Percentiles rank a stretch among this genome's conserved stretches.
phyloP scores from a whole-genome alignment of 2,329 filamentous ascomycete genomes.

The Metarhizium rileyi region DNA sequence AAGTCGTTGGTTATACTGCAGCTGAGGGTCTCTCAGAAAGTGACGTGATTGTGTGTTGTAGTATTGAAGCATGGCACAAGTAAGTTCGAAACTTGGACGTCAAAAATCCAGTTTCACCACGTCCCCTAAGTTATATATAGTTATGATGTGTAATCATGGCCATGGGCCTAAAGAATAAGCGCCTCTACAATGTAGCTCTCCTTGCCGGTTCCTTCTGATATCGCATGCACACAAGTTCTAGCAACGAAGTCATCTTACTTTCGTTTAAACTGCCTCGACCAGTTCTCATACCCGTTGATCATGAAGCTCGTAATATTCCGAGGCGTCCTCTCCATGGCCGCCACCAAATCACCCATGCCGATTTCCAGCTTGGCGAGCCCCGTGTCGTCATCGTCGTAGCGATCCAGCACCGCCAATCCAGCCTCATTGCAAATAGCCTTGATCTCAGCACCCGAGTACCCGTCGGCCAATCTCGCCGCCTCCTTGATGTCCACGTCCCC shows the following conservation, averaged over 20 bases:
- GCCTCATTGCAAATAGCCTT: conserved; percentile 40
- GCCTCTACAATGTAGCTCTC: too few relatives aligned
- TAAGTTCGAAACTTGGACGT: too few relatives aligned
- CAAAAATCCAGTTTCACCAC: too few relatives aligned
- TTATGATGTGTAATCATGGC: too few relatives aligned
- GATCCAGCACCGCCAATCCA: conserved; percentile 32
- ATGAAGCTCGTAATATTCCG: conserved; percentile 51
- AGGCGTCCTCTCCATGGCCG: conserved; percentile 35
- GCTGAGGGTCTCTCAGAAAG: background rate
- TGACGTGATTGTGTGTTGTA: background rate
- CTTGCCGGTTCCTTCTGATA: too few relatives aligned
- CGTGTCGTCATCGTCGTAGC: conserved; percentile 19
- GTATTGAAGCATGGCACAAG: too few relatives aligned
- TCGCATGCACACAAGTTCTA: too few relatives aligned
- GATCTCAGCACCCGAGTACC: conserved; percentile 81
- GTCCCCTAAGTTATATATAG: too few relatives aligned
- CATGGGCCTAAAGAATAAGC: too few relatives aligned
- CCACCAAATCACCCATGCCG: conserved; percentile 32
- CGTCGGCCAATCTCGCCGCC: conserved; percentile 57
- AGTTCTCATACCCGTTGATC: conserved; percentile 48
- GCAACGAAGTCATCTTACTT: too few relatives aligned
- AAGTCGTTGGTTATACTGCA: background rate
- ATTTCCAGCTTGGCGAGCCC: conserved; percentile 23
- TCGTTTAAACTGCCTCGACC: conserved; percentile 33
- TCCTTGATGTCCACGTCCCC: conserved; percentile 55